Evolutionary conservation across 2,329 filamentous ascomycete genomes (phyloP), one percentile per base, ranked within the genome.

Genomic region (Tetracladium maxilliforme): DNA sequence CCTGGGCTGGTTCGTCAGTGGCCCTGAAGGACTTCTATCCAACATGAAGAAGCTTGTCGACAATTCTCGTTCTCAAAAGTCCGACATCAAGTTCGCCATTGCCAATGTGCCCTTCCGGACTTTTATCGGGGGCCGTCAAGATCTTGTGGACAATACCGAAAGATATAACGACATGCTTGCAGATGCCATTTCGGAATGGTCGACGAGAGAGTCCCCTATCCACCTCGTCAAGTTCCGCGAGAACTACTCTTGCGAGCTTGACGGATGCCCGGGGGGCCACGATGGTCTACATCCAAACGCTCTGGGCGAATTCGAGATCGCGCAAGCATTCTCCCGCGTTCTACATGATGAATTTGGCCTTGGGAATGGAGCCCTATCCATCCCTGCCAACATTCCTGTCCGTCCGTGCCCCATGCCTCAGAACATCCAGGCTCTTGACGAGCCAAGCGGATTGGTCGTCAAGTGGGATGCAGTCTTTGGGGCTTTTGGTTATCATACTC

Each of bases 281-380:
- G 54, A 58, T 35, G 54, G 54, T 7, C 33, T 59, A 7, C 54
- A 60, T 27, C 54, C 54, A 1, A 52, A 49, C 23, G 42, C 43
- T 6, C 34, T 47, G 2, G 54, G 52, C 10, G 54, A 58, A 24
- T 54, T 41, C 31, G 42, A 57, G 27, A 51, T 59, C 25, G 52
- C 54, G 4, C 34, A 43, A 21, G 52, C 52, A 7, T 58, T 57
- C 34, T 41, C 45, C 3, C 25, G 32, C 7, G 40, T 42, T 6
- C 40, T 56, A 7, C 20, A 40, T 14, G 23, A 37, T 1, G 22
- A 27, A 6, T 45, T 44, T 14, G 19, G 24, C 13, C 16, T 48
- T 15, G 44, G 44, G 3, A 26, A n/a, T 4, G 24, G 6, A 3
- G 28, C 31, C 7, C 30, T 48, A 5, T 22, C 10, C 3, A 33